Evolutionary conservation across 1,284 basidiomycete species (phyloP), one percentile per base, ranked within the genome.

Genomic region (Naganishia sp.): DNA sequence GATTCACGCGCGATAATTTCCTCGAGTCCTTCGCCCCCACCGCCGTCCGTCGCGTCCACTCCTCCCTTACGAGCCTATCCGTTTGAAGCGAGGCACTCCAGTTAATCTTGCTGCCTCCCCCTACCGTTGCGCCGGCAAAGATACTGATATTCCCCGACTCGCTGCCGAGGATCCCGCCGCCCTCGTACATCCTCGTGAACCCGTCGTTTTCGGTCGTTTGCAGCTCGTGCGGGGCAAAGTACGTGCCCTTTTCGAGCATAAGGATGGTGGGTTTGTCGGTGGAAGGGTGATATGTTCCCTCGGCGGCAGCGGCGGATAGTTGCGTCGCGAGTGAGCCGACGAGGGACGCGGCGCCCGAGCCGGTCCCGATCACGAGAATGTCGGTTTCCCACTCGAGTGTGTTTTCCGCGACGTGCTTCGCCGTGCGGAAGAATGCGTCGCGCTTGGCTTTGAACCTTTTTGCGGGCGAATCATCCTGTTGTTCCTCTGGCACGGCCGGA

Each of bases 21-120:
- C 23, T 13, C 23, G 58, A 46, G 51, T 61, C 58, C 57, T 61
- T 62, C 15, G 31, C 51, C 2, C 47, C 64, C 1, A 55, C 63
- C n/a, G 47, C 63, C 9, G 53, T 50, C 67, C 74, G 71, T 54
- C 74, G 74, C 6, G 80, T 74, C 81, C 81, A 82, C 5, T 77
- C 73, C 47, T 76, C 70, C 55, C 81, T 75, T 9, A 71, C 72
- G 11, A 61, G 63, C 3, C 60, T 47, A 56, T 65, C 58, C 45
- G 67, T 68, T 60, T 72, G 68, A 7, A 80, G 70, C 66, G 74
- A 78, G 2, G 80, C 81, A 0, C 79, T 79, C 82, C 82, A 83
- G 71, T 83, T 83, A 73, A 83, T 76, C 23, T 78, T 74, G 0
- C 77, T 79, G 15, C 82, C 82, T 5, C 82, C 82, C 6, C 82